Conservation (phyloP, 306 rosid species). For the Prunus dulcis region DNA sequence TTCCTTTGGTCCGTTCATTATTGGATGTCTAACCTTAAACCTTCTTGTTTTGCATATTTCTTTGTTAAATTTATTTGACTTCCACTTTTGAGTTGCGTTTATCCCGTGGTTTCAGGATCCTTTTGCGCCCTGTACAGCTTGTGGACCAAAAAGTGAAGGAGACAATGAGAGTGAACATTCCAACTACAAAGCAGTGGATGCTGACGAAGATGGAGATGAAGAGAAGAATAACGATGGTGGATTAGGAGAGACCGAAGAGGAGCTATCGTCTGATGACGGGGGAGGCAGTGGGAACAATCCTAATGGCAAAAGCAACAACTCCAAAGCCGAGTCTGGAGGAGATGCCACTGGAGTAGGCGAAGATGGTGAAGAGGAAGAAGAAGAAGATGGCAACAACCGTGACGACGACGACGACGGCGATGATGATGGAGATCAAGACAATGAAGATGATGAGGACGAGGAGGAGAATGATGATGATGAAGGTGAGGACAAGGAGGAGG, state of each 20-base stretch:
- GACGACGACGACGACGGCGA: neutral
- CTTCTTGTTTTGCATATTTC: neutral
- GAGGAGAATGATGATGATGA: neutral
- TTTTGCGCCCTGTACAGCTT: neutral
- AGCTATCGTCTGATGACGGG: conserved; percentile 31
- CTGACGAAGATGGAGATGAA: conserved; percentile 25
- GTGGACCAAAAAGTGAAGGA: neutral
- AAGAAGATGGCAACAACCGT: conserved; percentile 14
- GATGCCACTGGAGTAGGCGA: conserved; percentile 21
- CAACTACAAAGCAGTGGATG: conserved; percentile 19
- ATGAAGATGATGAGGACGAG: conserved; percentile 3
- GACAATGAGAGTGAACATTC: neutral
- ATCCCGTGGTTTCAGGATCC: conserved; percentile 6
- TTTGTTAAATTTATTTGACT: neutral
- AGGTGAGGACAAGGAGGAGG: conserved; percentile 18
- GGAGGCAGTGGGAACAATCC: conserved; percentile 24
- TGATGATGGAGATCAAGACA: neutral
- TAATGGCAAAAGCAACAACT: conserved; percentile 13
- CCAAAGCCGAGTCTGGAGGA: conserved; percentile 16
- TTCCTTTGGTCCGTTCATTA: too few relatives aligned
- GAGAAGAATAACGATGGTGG: conserved; percentile 18
- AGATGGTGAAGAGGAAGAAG: conserved; percentile 15
- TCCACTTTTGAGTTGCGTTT: neutral
- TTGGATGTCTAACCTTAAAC: neutral
- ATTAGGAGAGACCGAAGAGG: conserved; percentile 28